These are phyloP conservation scores for Stemphylium vesicarium DNA, from an alignment of 2,329 filamentous ascomycete species.

Conservation along the genomic window DNA sequence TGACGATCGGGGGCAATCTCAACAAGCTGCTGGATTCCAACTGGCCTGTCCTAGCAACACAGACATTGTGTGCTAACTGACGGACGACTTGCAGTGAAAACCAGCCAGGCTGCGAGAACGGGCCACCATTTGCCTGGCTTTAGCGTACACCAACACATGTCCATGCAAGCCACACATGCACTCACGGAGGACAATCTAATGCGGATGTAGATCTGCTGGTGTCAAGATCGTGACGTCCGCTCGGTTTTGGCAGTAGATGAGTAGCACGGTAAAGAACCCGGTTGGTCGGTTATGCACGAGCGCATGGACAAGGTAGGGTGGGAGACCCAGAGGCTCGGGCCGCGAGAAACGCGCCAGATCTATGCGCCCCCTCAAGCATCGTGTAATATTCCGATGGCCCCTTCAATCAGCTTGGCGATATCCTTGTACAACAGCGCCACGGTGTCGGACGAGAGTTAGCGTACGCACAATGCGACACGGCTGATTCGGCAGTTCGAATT, in stretches of 20 bases:
- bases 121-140: not conserved
- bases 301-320: constrained; percentile 18
- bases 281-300: constrained; percentile 23
- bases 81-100: constrained; percentile 13
- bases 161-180: constrained; percentile 35
- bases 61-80: not conserved
- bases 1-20: constrained; percentile 7
- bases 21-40: constrained; percentile 17
- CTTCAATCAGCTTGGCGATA: constrained; percentile 45
- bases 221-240: constrained; percentile 2
- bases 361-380: constrained; percentile 29
- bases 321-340: constrained; percentile 37
- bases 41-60: constrained; percentile 9
- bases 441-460: constrained; percentile 30
- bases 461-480: constrained; percentile 35
- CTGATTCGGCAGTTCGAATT: constrained; percentile 30
- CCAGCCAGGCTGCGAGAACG: constrained; percentile 9
- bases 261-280: constrained; percentile 33
- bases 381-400: constrained; percentile 34
- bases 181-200: constrained; percentile 22
- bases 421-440: constrained; percentile 38
- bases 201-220: not conserved
- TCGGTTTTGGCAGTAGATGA: constrained; percentile 24
- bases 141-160: constrained; percentile 22
- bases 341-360: constrained; percentile 34